Percentiles rank a stretch among this genome's conserved stretches.
phyloP scores from a whole-genome alignment of 768 basidiomycete genomes.

The Leccinum ochraceum region DNA sequence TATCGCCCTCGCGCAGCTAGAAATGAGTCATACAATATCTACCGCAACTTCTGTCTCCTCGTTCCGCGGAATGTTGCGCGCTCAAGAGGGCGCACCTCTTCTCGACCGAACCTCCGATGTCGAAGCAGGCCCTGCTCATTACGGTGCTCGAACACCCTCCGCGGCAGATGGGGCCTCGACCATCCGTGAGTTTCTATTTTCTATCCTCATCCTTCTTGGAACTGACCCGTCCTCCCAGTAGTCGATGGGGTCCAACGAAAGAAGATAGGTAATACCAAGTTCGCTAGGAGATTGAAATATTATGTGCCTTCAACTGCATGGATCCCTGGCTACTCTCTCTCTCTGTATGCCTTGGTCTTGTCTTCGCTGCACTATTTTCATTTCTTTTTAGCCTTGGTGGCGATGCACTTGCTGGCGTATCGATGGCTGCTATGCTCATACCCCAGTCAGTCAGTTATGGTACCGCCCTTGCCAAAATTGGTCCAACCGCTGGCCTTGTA shows the following conservation, averaged over 20 bases:
- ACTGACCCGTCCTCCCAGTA: background rate
- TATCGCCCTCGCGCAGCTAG: too few relatives aligned
- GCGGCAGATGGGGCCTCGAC: conserved; percentile 20
- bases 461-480: conserved; percentile 80
- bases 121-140: conserved; percentile 27
- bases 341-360: conserved; percentile 49
- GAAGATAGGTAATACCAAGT: conserved; percentile 28
- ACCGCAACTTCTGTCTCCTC: conserved; percentile 31
- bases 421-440: conserved; percentile 82
- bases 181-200: conserved; percentile 14
- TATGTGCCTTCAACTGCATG: conserved; percentile 78
- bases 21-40: conserved; percentile 29
- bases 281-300: conserved; percentile 60
- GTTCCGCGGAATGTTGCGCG: conserved; percentile 24
- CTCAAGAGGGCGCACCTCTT: conserved; percentile 26
- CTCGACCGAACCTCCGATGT: conserved; percentile 24
- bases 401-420: conserved; percentile 83
- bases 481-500: conserved; percentile 83
- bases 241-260: conserved; percentile 18
- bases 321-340: conserved; percentile 75
- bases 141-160: conserved; percentile 19
- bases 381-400: conserved; percentile 48
- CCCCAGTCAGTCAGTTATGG: conserved; percentile 93
- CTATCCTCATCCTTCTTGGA: background rate
- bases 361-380: background rate